A percentile compares a stretch with the other conserved stretches of the same genome.
These are phyloP conservation scores for Aspergillus sp. DNA, from an alignment of 2,329 filamentous ascomycete genomes.

Conservation along the genomic window DNA sequence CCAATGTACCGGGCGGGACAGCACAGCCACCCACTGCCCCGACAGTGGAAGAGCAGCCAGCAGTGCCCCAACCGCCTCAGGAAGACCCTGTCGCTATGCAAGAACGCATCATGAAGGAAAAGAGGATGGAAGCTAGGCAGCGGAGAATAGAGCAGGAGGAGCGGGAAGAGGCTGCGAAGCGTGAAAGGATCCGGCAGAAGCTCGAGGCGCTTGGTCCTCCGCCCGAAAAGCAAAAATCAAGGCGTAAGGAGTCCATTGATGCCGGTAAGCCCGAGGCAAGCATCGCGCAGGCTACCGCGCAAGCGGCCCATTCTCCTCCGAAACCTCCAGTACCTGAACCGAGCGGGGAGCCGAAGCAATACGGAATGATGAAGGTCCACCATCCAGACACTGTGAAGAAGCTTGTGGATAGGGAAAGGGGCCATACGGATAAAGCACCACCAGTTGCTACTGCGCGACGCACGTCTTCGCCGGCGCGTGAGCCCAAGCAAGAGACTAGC, in stretches of 20 bases:
- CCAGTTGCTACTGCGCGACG: conserved; percentile 30
- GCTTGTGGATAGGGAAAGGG: conserved; percentile 41
- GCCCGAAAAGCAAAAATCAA: conserved; percentile 38
- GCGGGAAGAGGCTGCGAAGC: conserved; percentile 58
- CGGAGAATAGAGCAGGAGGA: conserved; percentile 56
- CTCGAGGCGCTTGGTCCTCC: conserved; percentile 55
- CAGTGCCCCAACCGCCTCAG: conserved; percentile 24
- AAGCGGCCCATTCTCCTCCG: conserved; percentile 54
- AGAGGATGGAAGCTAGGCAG: conserved; percentile 58
- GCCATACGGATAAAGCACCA: conserved; percentile 33
- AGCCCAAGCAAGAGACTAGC: conserved; percentile 28
- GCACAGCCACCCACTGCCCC: conserved; percentile 20
- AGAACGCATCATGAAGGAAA: conserved; percentile 62
- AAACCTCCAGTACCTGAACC: conserved; percentile 61
- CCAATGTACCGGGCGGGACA: conserved; percentile 21
- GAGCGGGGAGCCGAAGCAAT: conserved; percentile 59
- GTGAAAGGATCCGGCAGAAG: conserved; percentile 59
- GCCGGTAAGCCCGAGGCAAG: conserved; percentile 27
- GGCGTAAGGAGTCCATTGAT: conserved; percentile 31
- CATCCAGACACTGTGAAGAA: conserved; percentile 56
- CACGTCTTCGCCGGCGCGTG: conserved; percentile 33
- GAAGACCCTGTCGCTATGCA: conserved; percentile 55
- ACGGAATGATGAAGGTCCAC: conserved; percentile 64
- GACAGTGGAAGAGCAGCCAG: conserved; percentile 21
- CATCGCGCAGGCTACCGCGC: conserved; percentile 26